These are phyloP conservation scores for Marasmius tenuissimus DNA, from an alignment of 1,284 basidiomycete species.

Conservation along the genomic window DNA sequence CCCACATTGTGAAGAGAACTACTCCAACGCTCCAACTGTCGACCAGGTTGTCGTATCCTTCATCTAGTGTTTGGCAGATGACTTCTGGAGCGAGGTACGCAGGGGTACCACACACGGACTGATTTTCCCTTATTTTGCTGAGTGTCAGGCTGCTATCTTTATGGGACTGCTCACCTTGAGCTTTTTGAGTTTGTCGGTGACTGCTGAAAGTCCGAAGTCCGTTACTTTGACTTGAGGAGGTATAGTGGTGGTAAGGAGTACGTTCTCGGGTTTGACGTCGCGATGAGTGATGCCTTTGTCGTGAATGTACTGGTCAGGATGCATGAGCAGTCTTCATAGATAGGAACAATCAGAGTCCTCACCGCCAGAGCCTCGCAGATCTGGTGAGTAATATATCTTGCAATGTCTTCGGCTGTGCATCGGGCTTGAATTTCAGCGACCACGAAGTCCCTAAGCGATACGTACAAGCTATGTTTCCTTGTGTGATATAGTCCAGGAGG, in stretches of 20 bases:
- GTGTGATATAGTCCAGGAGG: constrained; percentile 79
- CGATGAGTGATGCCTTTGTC: constrained; percentile 79
- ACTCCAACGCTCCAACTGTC: constrained; percentile 95
- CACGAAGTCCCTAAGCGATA: constrained; percentile 10
- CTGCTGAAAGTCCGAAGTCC: constrained; percentile 92
- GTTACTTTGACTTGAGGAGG: constrained; percentile 81
- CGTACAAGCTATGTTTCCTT: constrained; percentile 58
- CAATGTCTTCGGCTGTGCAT: constrained; percentile 50
- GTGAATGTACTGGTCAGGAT: constrained; percentile 65
- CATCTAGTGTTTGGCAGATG: constrained; percentile 64
- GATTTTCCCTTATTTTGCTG: constrained; percentile 12
- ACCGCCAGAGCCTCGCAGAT: constrained; percentile 73
- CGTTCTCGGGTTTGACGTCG: constrained; percentile 92
- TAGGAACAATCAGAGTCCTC: constrained; percentile 22
- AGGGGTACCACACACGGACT: constrained; percentile 89
- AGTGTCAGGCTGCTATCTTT: background rate
- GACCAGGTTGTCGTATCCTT: constrained; percentile 81
- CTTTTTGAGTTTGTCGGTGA: constrained; percentile 74
- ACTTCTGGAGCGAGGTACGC: constrained; percentile 87
- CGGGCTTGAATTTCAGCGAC: constrained; percentile 6
- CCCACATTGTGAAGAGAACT: constrained; percentile 85
- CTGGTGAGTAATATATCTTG: constrained; percentile 69
- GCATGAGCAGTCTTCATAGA: constrained; percentile 2
- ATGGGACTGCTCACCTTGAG: constrained; percentile 47
- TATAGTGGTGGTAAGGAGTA: constrained; percentile 65